Base-by-base conservation (phyloP, 164 flowering plant genomes). In the Amborella trichopoda region DNA sequence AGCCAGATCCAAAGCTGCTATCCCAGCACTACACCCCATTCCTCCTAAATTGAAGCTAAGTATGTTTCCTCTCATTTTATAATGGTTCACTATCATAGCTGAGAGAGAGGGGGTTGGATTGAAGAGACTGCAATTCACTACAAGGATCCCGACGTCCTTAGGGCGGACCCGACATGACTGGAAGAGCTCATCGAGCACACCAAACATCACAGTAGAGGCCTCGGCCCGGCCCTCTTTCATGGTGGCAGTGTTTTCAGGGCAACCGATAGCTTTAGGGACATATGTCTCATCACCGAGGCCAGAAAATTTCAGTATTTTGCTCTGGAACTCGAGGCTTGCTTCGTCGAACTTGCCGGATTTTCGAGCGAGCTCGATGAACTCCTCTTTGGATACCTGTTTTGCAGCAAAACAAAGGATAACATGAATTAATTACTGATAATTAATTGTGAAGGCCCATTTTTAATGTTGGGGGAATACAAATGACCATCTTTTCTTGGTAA, bases 51-150 rank as follows among this genome's bases (percentile, higher is more conserved):
- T 88, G 65, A 70, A 88, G 59, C 96, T 88, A 41, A 88, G 50
- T 12, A 88, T 78, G 53, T 84, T 89, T 4, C 97, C 87, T 28
- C 97, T 75, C 97, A 89, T 89, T 62, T 83, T 85, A 66, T 89
- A 89, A 56, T 77, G 90, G 50, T 89, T 89, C 18, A 89, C 75
- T 26, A 89, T 66, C 95, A 89, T 89, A 46, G 97, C 95, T 0
- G 97, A 89, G 10, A 89, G 78, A 0, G 97, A 89, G 0, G 97
- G 97, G 1, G 97, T 89, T 3, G 97, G 97, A 61, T 82, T 85
- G 66, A 86, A 86, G 30, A 86, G 68, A 72, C 93, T 80, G 78
- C 96, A 86, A 54, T 86, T 86, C 30, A 86, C 88, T 2, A 89
- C 91, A 5, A 89, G 74, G 9, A 89, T 49, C 0, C 94, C 97